A percentile compares a stretch with the other conserved stretches of the same genome.
Evolutionary conservation across 345 rosid genomes (phyloP).

Genomic region (Noccaea caerulescens): DNA sequence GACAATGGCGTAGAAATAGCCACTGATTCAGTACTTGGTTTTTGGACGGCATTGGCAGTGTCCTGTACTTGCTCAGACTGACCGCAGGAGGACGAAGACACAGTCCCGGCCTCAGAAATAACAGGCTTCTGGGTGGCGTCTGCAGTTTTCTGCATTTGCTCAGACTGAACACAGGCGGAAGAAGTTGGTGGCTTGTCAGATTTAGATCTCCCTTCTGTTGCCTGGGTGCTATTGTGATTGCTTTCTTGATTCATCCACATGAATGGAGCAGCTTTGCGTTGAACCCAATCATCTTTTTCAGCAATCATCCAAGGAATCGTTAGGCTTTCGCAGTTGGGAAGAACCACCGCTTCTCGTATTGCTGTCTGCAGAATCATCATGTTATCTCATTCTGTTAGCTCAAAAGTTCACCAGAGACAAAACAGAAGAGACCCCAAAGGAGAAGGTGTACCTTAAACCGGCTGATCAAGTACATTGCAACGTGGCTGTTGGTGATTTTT

Average conservation of each 20-base stretch:
- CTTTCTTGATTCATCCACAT: conserved; percentile 80
- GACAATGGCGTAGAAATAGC: conserved; percentile 22
- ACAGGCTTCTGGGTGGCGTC: conserved; percentile 32
- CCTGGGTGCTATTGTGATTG: conserved; percentile 38
- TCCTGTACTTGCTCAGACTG: conserved; percentile 46
- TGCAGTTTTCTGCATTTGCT: conserved; percentile 46
- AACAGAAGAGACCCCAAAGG: conserved; percentile 19
- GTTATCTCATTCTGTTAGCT: conserved; percentile 26
- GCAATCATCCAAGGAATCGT: conserved; percentile 92
- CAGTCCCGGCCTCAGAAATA: conserved; percentile 24
- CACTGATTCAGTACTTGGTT: conserved; percentile 27
- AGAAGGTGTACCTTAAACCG: conserved; percentile 71
- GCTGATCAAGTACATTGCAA: conserved; percentile 70
- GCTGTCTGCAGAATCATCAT: conserved; percentile 57
- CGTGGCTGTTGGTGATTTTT: conserved; percentile 69
- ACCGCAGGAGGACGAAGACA: conserved; percentile 43
- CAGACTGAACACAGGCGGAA: conserved; percentile 48
- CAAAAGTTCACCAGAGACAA: conserved; percentile 17
- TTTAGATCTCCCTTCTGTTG: conserved; percentile 49
- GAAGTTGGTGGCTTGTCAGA: conserved; percentile 39
- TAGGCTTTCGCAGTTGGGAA: conserved; percentile 83
- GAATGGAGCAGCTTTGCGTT: conserved; percentile 75
- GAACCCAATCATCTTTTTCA: conserved; percentile 93
- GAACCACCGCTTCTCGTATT: conserved; percentile 78
- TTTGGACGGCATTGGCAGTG: conserved; percentile 32